A percentile compares a stretch with the other conserved stretches of the same genome.
These are phyloP conservation scores for Capniomyces stellatus DNA, from an alignment of 371 early-diverging fungal genomes.

Conservation along the genomic window DNA sequence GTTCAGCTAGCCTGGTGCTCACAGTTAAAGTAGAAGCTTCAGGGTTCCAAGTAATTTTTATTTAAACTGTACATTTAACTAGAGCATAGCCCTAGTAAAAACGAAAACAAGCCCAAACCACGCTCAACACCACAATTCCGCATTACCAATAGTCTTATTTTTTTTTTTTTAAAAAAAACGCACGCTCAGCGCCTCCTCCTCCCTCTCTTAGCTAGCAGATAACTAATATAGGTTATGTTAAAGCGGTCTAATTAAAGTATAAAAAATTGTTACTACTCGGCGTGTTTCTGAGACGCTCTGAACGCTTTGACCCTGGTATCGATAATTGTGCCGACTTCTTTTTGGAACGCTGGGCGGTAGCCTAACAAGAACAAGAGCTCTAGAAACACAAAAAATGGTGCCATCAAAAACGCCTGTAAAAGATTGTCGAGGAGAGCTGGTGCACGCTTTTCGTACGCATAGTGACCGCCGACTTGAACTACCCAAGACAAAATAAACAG, in stretches of 20 bases:
- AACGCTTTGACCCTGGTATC: constrained; percentile 9
- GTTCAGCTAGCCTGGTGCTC: too few species aligned
- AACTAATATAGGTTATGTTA: neutral
- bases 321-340: constrained; percentile 39
- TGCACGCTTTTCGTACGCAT: constrained; percentile 64
- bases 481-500: constrained; percentile 64
- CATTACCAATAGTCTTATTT: too few species aligned
- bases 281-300: neutral
- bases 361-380: constrained; percentile 75
- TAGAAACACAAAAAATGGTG: constrained; percentile 84
- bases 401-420: constrained; percentile 72
- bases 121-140: too few species aligned
- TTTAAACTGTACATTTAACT: too few species aligned
- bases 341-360: constrained; percentile 53
- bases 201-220: too few species aligned
- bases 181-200: too few species aligned
- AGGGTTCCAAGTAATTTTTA: too few species aligned
- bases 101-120: too few species aligned
- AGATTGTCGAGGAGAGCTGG: constrained; percentile 73
- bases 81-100: too few species aligned
- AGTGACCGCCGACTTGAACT: constrained; percentile 79
- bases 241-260: neutral
- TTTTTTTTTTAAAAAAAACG: too few species aligned
- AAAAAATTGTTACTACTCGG: neutral
- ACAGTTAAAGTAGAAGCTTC: too few species aligned